These are phyloP conservation scores for Zanthoxylum bungeanum DNA, from an alignment of 345 rosid genomes.

Conservation along the genomic window DNA sequence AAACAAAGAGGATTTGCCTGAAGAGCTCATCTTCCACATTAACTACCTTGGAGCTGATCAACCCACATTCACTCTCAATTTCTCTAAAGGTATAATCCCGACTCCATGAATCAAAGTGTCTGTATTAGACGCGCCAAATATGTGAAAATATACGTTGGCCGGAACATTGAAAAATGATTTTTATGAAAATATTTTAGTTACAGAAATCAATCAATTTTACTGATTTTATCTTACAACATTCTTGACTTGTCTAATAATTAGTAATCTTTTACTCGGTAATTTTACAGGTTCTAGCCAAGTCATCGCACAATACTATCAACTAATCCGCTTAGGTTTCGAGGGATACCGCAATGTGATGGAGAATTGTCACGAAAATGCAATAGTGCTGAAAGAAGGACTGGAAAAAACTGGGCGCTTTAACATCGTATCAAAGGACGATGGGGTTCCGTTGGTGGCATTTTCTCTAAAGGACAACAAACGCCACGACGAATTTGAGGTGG, in stretches of 20 bases:
- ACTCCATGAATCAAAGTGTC: too few relatives aligned
- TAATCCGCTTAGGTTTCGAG: slow-evolving; percentile 80
- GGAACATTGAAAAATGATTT: too few relatives aligned
- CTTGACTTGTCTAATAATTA: too few relatives aligned
- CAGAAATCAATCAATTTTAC: too few relatives aligned
- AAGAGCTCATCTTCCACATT: slow-evolving; percentile 91
- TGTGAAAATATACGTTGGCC: too few relatives aligned
- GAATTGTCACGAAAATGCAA: slow-evolving; percentile 71
- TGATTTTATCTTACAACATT: too few relatives aligned
- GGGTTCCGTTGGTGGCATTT: slow-evolving; percentile 89
- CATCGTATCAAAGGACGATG: slow-evolving; percentile 77
- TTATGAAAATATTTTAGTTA: too few relatives aligned
- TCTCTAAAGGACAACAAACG: slow-evolving; percentile 70
- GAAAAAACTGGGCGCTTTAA: slow-evolving; percentile 68
- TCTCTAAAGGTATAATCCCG: slow-evolving; percentile 63
- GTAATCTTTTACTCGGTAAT: neutral
- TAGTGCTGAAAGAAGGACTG: slow-evolving; percentile 66
- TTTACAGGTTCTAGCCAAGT: slow-evolving; percentile 71
- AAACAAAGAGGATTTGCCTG: slow-evolving; percentile 77
- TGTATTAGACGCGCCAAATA: too few relatives aligned
- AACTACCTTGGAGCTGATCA: slow-evolving; percentile 93
- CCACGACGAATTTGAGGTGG: slow-evolving; percentile 75
- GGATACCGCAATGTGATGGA: slow-evolving; percentile 92
- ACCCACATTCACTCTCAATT: slow-evolving; percentile 94
- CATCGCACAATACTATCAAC: slow-evolving; percentile 88